Conservation (phyloP, 495 filamentous ascomycete genomes). For the Mytilinidion resinicola region DNA sequence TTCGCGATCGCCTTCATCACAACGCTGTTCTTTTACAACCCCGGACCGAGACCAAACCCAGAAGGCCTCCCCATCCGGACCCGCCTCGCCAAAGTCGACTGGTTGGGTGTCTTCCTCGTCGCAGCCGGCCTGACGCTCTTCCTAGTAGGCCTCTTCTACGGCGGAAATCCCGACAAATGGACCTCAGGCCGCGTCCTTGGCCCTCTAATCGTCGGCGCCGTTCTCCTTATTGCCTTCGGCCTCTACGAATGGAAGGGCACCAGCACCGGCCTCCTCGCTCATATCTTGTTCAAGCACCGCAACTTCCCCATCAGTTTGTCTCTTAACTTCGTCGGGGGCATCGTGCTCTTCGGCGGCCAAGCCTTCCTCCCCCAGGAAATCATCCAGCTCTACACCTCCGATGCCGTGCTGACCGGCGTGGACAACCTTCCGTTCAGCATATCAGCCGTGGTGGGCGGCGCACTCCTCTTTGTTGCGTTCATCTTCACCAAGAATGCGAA, state of each 20-base stretch:
- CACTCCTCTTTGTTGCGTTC: not conserved
- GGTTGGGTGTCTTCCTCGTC: constrained; percentile 3
- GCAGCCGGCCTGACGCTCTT: constrained; percentile 11
- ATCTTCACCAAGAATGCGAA: not conserved
- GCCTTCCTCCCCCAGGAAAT: not conserved
- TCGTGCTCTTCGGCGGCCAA: constrained; percentile 8
- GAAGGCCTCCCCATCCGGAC: not conserved
- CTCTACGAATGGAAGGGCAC: constrained; percentile 18
- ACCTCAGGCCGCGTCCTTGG: constrained; percentile 4
- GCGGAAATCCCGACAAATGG: constrained; percentile 11
- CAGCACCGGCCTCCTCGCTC: constrained; percentile 10
- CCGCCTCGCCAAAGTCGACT: not conserved
- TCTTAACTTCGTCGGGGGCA: constrained; percentile 15
- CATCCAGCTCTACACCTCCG: not conserved
- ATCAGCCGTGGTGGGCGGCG: not conserved
- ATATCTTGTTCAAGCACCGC: constrained; percentile 12
- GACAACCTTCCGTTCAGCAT: not conserved
- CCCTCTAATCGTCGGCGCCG: constrained; percentile 4
- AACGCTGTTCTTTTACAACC: not conserved
- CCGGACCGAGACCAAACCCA: not conserved
- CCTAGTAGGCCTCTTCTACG: constrained; percentile 11
- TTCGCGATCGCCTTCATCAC: not conserved
- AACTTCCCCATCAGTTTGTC: constrained; percentile 5
- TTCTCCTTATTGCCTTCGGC: constrained; percentile 9
- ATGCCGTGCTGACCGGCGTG: not conserved